Percentiles rank a stretch among this genome's conserved stretches.
phyloP scores from a whole-genome alignment of 148 eudicot genomes.

The Dianthus caryophyllus region DNA sequence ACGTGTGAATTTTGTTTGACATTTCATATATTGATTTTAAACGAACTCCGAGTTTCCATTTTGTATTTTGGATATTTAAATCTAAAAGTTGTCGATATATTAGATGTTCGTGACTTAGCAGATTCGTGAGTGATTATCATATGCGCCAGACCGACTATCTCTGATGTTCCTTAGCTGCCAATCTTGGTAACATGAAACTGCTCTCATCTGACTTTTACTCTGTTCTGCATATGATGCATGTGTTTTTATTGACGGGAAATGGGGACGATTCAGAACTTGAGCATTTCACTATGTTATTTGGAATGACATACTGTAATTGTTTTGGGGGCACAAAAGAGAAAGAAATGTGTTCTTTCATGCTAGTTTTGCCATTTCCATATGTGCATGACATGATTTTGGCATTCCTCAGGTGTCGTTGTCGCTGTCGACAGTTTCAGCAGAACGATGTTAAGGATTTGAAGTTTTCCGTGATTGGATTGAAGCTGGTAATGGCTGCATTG shows the following conservation, averaged over 20 bases:
- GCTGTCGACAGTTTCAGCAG: neutral
- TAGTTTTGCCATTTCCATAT: constrained; percentile 9
- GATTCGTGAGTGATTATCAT: neutral
- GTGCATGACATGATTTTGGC: constrained; percentile 2
- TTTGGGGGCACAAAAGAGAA: constrained; percentile 11
- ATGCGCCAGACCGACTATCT: neutral
- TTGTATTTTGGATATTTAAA: neutral
- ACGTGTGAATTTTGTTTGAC: neutral
- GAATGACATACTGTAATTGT: neutral
- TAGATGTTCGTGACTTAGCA: constrained; percentile 5
- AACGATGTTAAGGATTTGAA: neutral
- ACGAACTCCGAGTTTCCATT: neutral
- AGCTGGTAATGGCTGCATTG: neutral
- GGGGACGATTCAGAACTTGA: neutral
- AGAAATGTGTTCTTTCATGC: neutral
- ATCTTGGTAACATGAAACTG: neutral
- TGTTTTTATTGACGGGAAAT: constrained; percentile 7
- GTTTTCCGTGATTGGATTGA: neutral
- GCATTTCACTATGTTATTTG: neutral
- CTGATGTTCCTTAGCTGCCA: neutral
- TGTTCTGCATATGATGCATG: constrained; percentile 6
- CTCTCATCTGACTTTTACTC: constrained; percentile 4
- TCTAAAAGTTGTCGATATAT: neutral
- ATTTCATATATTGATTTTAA: neutral
- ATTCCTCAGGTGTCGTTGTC: neutral